These are phyloP conservation scores for Ceratobasidium sp. DNA, from an alignment of 1,284 basidiomycete genomes.

Conservation along the genomic window DNA sequence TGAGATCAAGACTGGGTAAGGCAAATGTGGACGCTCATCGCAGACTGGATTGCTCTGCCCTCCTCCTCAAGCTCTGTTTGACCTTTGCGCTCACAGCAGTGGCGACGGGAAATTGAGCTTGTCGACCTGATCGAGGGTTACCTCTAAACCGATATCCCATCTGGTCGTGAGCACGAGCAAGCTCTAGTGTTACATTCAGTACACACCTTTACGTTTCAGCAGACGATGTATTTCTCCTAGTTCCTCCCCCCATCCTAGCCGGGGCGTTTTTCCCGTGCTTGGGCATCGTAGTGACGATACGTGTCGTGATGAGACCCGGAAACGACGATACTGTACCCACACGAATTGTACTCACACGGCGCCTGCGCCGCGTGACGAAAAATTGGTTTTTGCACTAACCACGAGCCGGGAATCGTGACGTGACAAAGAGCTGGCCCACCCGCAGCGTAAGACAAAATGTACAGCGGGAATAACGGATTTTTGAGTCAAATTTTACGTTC, in stretches of 20 bases:
- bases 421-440: no score
- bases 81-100: conserved; percentile 82
- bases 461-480: no score
- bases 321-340: conserved; percentile 71
- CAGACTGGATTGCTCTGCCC: conserved; percentile 94
- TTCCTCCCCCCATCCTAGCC: conserved; percentile 96
- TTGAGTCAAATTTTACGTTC: no score
- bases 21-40: conserved; percentile 61
- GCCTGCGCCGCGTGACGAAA: no score
- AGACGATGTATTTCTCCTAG: conserved; percentile 99
- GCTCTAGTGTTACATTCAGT: background rate
- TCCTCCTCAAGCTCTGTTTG: conserved; percentile 97
- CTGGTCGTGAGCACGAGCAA: conserved; percentile 31
- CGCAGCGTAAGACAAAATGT: no score
- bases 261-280: conserved; percentile 95
- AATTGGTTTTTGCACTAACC: no score
- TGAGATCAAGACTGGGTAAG: conserved; percentile 4
- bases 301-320: conserved; percentile 93
- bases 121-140: conserved; percentile 59
- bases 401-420: no score
- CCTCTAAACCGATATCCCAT: conserved; percentile 89
- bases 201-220: conserved; percentile 88
- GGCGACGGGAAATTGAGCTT: conserved; percentile 59
- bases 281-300: conserved; percentile 94
- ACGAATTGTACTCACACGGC: no score